A percentile compares a stretch with the other conserved stretches of the same genome.
Conservation (phyloP, 1,139 yeast species). For the Nakaseomyces kungkrabaensis region DNA sequence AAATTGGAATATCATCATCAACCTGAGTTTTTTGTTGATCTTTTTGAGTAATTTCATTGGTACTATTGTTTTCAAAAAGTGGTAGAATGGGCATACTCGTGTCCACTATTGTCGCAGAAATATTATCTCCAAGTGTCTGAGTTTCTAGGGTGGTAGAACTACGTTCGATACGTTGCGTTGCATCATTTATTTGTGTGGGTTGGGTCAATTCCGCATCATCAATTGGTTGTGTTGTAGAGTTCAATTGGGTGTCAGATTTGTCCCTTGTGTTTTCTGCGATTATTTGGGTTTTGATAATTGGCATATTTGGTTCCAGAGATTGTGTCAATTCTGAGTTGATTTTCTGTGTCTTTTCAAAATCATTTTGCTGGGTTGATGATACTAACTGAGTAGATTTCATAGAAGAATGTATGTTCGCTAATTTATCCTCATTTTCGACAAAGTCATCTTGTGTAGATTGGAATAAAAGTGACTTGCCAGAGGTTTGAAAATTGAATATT, state of each 20-base stretch:
- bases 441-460: not conserved
- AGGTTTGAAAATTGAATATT: not conserved
- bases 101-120: not conserved
- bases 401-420: not conserved
- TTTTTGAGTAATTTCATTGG: not conserved
- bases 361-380: too few species aligned
- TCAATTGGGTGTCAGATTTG: not conserved
- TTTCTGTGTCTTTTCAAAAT: too few species aligned
- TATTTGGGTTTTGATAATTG: not conserved
- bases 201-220: not conserved
- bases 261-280: not conserved
- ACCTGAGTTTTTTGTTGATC: not conserved
- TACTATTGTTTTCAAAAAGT: not conserved
- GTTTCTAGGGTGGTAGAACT: not conserved
- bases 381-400: not conserved
- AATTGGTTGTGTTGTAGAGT: not conserved
- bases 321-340: too few species aligned
- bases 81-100: not conserved
- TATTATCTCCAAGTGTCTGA: not conserved
- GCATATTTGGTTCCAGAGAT: too few species aligned
- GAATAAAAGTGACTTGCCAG: not conserved
- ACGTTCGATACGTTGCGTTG: not conserved
- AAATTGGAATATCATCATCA: not conserved
- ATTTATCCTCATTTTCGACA: not conserved
- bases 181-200: constrained; percentile 3